Evolutionary conservation across 345 rosid genomes (phyloP).

Genomic region (Luvunga scandens): DNA sequence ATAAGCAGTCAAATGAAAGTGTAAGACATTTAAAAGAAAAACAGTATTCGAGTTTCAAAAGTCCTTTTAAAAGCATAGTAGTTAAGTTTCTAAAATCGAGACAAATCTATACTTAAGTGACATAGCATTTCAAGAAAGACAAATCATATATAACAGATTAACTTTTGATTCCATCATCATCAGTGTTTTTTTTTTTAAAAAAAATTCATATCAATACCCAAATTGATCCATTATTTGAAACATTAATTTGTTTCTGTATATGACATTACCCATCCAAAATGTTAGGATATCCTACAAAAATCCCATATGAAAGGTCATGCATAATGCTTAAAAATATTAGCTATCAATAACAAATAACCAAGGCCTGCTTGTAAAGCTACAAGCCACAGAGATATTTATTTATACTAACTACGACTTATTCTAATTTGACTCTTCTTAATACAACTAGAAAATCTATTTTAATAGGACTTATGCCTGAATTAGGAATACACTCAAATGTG

Average conservation of each 20-base stretch:
- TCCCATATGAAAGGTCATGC: neutral
- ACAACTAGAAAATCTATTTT: too few species aligned
- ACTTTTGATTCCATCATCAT: neutral
- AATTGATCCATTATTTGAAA: neutral
- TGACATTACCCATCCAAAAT: neutral
- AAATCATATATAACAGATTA: neutral
- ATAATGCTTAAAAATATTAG: neutral
- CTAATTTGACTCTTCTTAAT: too few species aligned
- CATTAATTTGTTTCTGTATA: neutral
- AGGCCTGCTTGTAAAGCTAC: too few species aligned
- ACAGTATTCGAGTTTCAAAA: neutral
- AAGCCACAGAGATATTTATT: too few species aligned
- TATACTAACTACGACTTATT: too few species aligned
- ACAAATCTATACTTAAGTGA: neutral
- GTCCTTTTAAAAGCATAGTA: neutral
- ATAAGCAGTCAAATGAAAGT: neutral
- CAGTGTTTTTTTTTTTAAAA: neutral
- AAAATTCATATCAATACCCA: neutral
- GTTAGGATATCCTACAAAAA: neutral
- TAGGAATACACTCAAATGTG: too few species aligned
- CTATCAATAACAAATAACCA: neutral
- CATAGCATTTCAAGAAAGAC: neutral
- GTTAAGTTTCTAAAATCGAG: neutral
- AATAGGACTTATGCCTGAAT: too few species aligned
- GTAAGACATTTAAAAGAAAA: neutral